These are phyloP conservation scores for Ilyonectria sp. DNA, from an alignment of 2,329 filamentous ascomycete genomes.

Conservation along the genomic window DNA sequence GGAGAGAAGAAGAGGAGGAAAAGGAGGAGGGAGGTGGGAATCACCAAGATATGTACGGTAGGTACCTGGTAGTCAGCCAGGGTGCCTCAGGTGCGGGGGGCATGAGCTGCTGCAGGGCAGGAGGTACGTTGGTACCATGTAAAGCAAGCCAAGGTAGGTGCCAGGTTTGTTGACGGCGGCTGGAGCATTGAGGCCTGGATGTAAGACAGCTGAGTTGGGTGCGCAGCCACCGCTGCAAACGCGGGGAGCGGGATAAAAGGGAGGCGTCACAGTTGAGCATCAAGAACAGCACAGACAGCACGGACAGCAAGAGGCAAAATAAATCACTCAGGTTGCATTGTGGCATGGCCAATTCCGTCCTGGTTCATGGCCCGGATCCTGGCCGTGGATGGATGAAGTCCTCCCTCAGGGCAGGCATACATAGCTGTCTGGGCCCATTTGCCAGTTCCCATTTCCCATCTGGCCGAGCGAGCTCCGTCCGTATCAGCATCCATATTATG, in stretches of 20 bases:
- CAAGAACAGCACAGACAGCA: background rate
- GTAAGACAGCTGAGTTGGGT: slow-evolving; percentile 36
- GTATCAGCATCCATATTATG: background rate
- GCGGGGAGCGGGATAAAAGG: slow-evolving; percentile 29
- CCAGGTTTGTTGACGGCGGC: slow-evolving; percentile 23
- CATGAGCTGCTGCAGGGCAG: slow-evolving; percentile 13
- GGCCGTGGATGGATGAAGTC: background rate
- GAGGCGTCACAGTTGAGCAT: slow-evolving; percentile 28
- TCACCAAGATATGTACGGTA: slow-evolving; percentile 28
- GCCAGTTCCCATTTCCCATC: background rate
- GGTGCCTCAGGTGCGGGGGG: slow-evolving; percentile 35
- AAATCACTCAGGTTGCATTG: slow-evolving; percentile 30
- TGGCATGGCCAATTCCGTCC: slow-evolving; percentile 14
- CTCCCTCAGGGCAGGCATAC: background rate
- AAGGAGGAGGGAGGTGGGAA: slow-evolving; percentile 27
- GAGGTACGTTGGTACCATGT: background rate
- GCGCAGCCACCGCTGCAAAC: slow-evolving; percentile 8
- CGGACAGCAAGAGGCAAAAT: background rate
- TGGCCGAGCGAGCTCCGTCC: slow-evolving; percentile 8
- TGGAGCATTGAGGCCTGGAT: slow-evolving; percentile 23
- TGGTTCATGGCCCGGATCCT: background rate
- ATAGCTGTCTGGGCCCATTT: background rate
- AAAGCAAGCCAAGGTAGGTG: slow-evolving; percentile 13
- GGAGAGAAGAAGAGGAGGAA: slow-evolving; percentile 29
- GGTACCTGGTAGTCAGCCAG: slow-evolving; percentile 3